Base-by-base conservation (phyloP, 1,139 yeast species). In the Yamadazyma conglobata region DNA sequence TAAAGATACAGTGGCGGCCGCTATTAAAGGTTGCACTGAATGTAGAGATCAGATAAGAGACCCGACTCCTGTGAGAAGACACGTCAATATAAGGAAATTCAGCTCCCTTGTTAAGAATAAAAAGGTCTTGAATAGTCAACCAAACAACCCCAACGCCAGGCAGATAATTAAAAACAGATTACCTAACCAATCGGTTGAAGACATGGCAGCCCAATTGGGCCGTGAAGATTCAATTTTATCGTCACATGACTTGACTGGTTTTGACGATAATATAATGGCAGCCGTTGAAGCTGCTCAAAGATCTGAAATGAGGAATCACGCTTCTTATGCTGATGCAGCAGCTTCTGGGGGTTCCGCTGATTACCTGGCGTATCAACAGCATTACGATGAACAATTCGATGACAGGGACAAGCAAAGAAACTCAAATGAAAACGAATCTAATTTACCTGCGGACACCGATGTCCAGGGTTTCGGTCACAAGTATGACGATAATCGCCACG, bases 1-100 rank as follows among this genome's bases (percentile, higher is more conserved):
- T 40, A 89, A 91, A 56, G 88, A 79, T 40, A 87, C 96, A 0
- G 96, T 86, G 0, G 80, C 84, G 0, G 77, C 79, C 23, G 93
- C 87, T 1, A 79, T 89, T 30, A 70, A 82, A 36, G 74, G 78
- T 37, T 91, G 98, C 52, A 64, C 73, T 1, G 81, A 77, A 34
- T 89, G 97, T 56, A 69, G 86, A 30, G 70, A 64, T 31, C 60
- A 60, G 18, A 43, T 56, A 3, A 48, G 60, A 30, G 67, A 60
- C 18, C 50, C 57, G 9, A 47, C 60, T 13, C 48, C 56, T 1
- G 48, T 64, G 24, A 58, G 58, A 35, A 47, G 63, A 12, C 43
- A 38, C 15, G 30, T 46, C 1, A 35, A 44, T 6, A 46, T 54
- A 14, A 58, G 56, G 43, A 51, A 50, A 30, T 33, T 42, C 31